A percentile compares a stretch with the other conserved stretches of the same genome.
Conservation (phyloP, 768 basidiomycete species). For the Favolaschia claudopus region DNA sequence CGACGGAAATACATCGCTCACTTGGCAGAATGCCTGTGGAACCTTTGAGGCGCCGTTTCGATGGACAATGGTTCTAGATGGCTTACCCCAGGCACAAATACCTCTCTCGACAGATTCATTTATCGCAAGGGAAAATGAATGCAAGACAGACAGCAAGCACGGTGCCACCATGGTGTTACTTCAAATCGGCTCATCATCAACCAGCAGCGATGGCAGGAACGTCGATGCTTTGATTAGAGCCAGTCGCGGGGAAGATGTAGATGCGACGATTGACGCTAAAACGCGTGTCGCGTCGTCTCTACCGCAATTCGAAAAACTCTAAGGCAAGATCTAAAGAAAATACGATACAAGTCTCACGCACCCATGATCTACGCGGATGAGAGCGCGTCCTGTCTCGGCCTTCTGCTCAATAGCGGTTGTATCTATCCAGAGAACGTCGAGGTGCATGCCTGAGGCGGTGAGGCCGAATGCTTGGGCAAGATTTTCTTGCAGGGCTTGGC, state of each 20-base stretch:
- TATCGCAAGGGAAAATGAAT: not conserved
- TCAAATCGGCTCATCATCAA: slow-evolving; percentile 7
- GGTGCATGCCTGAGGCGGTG: slow-evolving; percentile 55
- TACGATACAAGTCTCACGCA: slow-evolving; percentile 30
- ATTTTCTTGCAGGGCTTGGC: slow-evolving; percentile 64
- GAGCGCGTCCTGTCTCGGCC: slow-evolving; percentile 18
- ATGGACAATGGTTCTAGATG: not conserved
- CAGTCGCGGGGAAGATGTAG: slow-evolving; percentile 40
- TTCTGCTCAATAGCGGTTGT: slow-evolving; percentile 44
- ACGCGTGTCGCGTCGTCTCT: slow-evolving; percentile 41
- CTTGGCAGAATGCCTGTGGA: no score
- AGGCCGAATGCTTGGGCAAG: slow-evolving; percentile 63
- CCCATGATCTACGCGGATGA: slow-evolving; percentile 52
- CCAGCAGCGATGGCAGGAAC: slow-evolving; percentile 49
- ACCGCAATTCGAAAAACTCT: not conserved
- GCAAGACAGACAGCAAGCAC: not conserved
- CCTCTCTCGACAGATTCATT: not conserved
- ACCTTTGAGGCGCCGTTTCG: no score
- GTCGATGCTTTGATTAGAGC: slow-evolving; percentile 47
- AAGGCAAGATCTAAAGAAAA: not conserved
- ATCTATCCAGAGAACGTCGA: slow-evolving; percentile 67
- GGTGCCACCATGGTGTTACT: no score
- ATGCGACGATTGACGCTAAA: slow-evolving; percentile 42
- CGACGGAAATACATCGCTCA: no score
- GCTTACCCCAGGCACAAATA: no score